Evolutionary conservation across 192 early-diverging fungal species (phyloP).

Genomic region (Umbelopsis sp.): DNA sequence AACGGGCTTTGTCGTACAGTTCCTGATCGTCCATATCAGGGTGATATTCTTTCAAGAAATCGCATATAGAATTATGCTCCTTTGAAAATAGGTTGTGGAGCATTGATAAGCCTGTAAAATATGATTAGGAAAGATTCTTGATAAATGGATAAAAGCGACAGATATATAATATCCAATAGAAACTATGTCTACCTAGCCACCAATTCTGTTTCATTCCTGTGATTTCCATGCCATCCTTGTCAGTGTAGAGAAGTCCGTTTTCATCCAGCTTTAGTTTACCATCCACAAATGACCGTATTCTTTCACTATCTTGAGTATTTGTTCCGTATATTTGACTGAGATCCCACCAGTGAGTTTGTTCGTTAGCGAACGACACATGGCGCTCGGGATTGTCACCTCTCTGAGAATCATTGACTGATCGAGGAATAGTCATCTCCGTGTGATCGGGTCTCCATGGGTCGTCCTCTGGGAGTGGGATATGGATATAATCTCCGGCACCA

Average conservation of each 20-base stretch:
- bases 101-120: background rate
- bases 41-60: background rate
- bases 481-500: background rate
- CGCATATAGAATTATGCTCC: constrained; percentile 14
- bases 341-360: constrained; percentile 5
- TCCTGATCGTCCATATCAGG: constrained; percentile 12
- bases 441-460: background rate
- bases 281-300: background rate
- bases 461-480: background rate
- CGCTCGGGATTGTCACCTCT: background rate
- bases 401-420: background rate
- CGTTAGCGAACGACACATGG: background rate
- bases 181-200: background rate
- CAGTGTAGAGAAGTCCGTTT: background rate
- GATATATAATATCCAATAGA: background rate
- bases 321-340: background rate
- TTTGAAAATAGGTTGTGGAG: constrained; percentile 5
- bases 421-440: background rate
- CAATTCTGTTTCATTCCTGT: constrained; percentile 16
- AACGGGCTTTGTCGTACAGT: background rate
- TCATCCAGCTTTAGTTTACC: constrained; percentile 6
- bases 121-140: background rate
- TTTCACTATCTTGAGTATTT: background rate
- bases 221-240: background rate
- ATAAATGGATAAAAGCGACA: too few relatives aligned